Percentiles rank a stretch among this genome's conserved stretches.
These are phyloP conservation scores for Diaporthe sp. DNA, from an alignment of 2,329 filamentous ascomycete species.

Conservation along the genomic window DNA sequence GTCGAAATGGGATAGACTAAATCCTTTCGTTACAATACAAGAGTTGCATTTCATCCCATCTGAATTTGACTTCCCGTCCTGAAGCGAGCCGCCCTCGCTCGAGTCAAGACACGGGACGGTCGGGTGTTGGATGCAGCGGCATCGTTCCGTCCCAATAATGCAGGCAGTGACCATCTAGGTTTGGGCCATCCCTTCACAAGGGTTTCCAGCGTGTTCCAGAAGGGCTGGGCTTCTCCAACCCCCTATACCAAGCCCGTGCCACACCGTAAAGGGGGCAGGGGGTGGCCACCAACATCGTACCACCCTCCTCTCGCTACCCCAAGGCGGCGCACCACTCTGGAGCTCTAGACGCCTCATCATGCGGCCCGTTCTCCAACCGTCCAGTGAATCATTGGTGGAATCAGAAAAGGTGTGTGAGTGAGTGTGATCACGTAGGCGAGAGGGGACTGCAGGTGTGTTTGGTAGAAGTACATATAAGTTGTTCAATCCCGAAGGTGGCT, in stretches of 20 bases:
- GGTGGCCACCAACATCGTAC: not conserved
- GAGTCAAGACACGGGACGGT: conserved; percentile 7
- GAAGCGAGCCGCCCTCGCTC: not conserved
- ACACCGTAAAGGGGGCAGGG: not conserved
- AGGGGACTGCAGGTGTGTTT: not conserved
- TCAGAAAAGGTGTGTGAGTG: not conserved
- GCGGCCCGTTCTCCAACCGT: conserved; percentile 4
- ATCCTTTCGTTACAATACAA: not conserved
- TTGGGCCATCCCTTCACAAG: not conserved
- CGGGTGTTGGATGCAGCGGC: not conserved
- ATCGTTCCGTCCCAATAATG: not conserved
- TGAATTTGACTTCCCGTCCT: not conserved
- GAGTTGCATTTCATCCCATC: not conserved
- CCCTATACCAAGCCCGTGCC: not conserved
- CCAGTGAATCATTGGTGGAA: conserved; percentile 11
- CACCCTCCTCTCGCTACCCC: conserved; percentile 21
- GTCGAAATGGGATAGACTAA: not conserved
- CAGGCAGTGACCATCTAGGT: not conserved
- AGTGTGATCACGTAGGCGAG: not conserved
- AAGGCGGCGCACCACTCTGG: conserved; percentile 15
- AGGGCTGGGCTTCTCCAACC: not conserved
- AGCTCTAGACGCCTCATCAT: not conserved
- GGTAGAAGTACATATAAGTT: conserved; percentile 11
- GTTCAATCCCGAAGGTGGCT: conserved; percentile 7
- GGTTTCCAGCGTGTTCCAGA: conserved; percentile 9